phyloP scores from a whole-genome alignment of 768 basidiomycete species.

The Kondoa malvinella region DNA sequence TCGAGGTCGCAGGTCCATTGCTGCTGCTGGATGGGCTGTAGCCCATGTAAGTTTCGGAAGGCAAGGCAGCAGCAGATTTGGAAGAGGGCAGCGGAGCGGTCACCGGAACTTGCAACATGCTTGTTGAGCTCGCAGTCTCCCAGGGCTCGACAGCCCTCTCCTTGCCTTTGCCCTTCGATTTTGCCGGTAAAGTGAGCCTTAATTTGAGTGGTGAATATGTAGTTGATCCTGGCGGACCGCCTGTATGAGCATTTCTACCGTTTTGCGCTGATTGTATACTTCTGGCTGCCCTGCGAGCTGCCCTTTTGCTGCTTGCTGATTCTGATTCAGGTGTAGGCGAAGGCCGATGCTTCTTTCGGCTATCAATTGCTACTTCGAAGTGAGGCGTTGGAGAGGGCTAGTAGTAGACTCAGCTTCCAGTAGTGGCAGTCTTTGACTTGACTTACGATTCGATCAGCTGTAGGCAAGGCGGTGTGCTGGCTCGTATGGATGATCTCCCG shows the following conservation, averaged over 20 bases:
- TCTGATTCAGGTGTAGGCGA: neutral
- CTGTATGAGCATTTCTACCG: neutral
- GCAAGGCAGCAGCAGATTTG: too few relatives aligned
- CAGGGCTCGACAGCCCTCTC: neutral
- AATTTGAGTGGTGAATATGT: slow-evolving; percentile 1
- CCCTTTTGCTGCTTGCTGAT: neutral
- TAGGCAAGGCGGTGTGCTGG: neutral
- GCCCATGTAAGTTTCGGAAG: neutral
- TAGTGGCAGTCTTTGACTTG: neutral
- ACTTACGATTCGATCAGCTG: neutral
- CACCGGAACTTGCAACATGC: too few relatives aligned
- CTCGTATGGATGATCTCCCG: neutral
- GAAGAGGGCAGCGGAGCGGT: too few relatives aligned
- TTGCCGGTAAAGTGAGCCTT: neutral
- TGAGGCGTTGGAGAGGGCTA: neutral
- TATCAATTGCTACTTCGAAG: neutral
- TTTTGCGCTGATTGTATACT: neutral
- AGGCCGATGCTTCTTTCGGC: neutral
- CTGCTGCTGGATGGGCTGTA: neutral
- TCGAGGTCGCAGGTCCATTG: too few relatives aligned
- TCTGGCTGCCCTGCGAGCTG: neutral
- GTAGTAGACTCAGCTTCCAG: neutral
- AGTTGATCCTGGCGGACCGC: neutral
- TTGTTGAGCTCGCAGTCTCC: neutral
- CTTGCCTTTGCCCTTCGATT: neutral